Conservation (phyloP, 2,329 filamentous ascomycete genomes). For the Monosporascus sp. region DNA sequence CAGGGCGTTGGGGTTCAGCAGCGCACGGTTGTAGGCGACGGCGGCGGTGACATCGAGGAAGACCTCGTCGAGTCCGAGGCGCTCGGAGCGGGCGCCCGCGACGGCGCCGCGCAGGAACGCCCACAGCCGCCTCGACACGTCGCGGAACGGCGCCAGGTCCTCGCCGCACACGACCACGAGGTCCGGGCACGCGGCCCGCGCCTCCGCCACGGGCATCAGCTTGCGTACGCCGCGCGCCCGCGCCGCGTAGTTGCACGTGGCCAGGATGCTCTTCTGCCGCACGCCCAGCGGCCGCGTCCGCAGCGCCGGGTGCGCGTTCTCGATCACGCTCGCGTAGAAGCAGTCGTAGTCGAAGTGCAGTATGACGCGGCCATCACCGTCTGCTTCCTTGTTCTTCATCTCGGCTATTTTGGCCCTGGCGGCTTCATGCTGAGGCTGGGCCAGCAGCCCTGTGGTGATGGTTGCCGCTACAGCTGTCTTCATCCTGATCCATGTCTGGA, state of each 20-base stretch:
- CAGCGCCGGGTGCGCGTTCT: constrained; percentile 71
- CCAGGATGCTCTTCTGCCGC: constrained; percentile 88
- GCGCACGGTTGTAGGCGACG: constrained; percentile 70
- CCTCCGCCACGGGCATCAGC: constrained; percentile 79
- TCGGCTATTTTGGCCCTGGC: no score
- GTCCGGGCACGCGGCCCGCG: constrained; percentile 73
- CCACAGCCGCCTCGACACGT: constrained; percentile 79
- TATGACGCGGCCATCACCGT: constrained; percentile 57
- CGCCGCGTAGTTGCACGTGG: constrained; percentile 92
- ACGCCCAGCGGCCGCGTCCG: constrained; percentile 73
- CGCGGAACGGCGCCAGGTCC: constrained; percentile 77
- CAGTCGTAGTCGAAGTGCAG: constrained; percentile 86
- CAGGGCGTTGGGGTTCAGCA: constrained; percentile 64
- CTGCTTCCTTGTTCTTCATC: no score
- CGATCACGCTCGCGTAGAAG: constrained; percentile 91
- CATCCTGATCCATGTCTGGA: constrained; percentile 23
- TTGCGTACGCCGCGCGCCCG: constrained; percentile 70
- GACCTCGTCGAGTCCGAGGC: constrained; percentile 87
- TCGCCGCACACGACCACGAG: constrained; percentile 83
- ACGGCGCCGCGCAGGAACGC: constrained; percentile 65
- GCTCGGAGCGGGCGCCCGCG: constrained; percentile 75
- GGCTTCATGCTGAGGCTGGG: no score
- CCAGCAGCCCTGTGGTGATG: no score
- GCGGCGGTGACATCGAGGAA: constrained; percentile 83
- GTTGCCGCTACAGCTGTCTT: constrained; percentile 9